Percentiles rank a stretch among this genome's conserved stretches.
Conservation (phyloP, 148 eudicot genomes). For the Diospyros lotus region DNA sequence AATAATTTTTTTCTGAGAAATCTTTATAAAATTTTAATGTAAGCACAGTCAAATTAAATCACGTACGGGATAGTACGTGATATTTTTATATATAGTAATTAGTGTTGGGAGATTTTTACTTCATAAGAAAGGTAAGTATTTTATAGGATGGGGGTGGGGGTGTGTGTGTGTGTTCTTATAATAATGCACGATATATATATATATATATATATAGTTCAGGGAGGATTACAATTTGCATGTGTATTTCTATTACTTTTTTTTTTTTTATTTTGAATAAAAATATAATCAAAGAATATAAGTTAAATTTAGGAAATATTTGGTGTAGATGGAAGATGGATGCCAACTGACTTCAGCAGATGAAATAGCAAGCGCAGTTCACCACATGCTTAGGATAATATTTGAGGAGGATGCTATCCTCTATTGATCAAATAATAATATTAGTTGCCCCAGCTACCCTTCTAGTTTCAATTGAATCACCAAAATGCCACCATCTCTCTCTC, state of each 20-base stretch:
- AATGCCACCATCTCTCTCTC: not conserved
- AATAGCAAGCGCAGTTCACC: constrained; percentile 79
- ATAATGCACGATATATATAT: too few species aligned
- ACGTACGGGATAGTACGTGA: too few species aligned
- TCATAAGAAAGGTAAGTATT: too few species aligned
- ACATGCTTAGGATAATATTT: constrained; percentile 69
- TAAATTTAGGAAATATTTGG: constrained; percentile 18
- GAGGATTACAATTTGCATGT: too few species aligned
- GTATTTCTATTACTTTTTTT: not conserved
- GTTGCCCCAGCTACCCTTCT: constrained; percentile 17
- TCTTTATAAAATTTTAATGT: too few species aligned
- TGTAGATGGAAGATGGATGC: constrained; percentile 95
- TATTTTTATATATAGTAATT: too few species aligned
- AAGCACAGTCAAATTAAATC: too few species aligned
- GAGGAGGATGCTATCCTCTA: constrained; percentile 51
- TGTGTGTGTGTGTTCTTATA: too few species aligned
- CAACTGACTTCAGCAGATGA: constrained; percentile 71
- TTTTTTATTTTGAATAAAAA: not conserved
- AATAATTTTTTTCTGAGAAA: too few species aligned
- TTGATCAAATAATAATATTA: constrained; percentile 19
- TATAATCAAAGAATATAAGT: not conserved
- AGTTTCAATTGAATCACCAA: constrained; percentile 8
- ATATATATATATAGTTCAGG: too few species aligned
- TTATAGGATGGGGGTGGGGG: too few species aligned
- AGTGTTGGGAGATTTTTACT: too few species aligned